Base-by-base conservation (phyloP, 108 stramenopile species). In the Aureococcus anophagefferens region DNA sequence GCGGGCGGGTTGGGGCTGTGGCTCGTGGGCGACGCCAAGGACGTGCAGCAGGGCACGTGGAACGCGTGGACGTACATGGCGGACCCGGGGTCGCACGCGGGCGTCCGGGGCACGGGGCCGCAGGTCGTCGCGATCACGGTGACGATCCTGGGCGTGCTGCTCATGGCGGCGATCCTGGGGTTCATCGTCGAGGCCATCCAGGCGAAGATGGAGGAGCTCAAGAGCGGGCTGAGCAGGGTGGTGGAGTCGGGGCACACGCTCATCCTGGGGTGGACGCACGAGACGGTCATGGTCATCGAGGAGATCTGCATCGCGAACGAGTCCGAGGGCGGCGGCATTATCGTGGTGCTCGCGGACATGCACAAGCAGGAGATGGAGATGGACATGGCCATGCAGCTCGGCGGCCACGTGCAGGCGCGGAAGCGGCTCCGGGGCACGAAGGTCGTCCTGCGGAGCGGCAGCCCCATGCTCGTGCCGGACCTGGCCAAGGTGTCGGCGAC, bases 91-190 rank as follows among this genome's bases (percentile, higher is more conserved):
- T 75, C 77, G 0, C 79, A 80, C 62, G 79, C 79, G n/a, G 79
- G 80, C 59, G 46, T 66, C 34, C 69, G 59, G 35, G 65, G 69
- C n/a, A 36, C 70, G 18, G 62, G 66, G 15, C 40, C 72, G 33
- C 28, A 25, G 67, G 66, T 80, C 0, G 69, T 79, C 30, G 77
- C 81, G 15, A 67, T 75, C 37, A 74, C 81, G 64, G 4, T 33
- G 32, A 62, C 80, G 28, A 79, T 80, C 32, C 63, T 84, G 28
- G 83, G 83, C 14, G 83, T 84, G 83, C 33, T 84, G 0, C 62
- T 84, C 21, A 81, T 79, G 40, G 83, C 83, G 14, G 65, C 81
- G 32, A 76, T 84, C 77, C 78, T 84, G 45, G 83, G 83, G 17
- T 81, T 84, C 45, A 79, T 84, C 17, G 70, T 70, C 44, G 83